phyloP scores from a whole-genome alignment of 768 basidiomycete genomes.

The Cystobasidium onofrii region DNA sequence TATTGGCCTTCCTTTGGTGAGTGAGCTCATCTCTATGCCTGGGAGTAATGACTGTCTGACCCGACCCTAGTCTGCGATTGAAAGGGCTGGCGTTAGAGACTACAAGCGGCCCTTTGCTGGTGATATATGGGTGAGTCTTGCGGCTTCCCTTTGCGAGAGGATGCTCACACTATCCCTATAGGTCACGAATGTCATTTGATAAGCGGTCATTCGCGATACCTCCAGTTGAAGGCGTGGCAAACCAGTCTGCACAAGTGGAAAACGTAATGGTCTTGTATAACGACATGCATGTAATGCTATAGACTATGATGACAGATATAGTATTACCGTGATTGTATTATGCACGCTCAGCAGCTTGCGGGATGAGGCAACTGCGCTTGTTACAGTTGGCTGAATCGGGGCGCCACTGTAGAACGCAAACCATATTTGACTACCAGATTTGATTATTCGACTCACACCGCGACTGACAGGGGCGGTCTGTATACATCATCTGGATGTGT shows the following conservation, averaged over 20 bases:
- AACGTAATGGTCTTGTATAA: neutral
- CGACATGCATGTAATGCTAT: neutral
- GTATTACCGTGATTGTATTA: no score
- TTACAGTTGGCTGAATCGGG: no score
- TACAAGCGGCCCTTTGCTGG: slow-evolving; percentile 15
- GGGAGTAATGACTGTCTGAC: neutral
- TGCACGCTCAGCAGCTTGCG: no score
- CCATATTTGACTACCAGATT: no score
- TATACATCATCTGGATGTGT: neutral
- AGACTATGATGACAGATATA: neutral
- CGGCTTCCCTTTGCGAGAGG: neutral
- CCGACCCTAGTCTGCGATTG: slow-evolving; percentile 5
- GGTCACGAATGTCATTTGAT: slow-evolving; percentile 7
- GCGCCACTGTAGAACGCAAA: no score
- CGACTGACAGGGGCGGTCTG: neutral
- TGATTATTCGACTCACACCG: neutral
- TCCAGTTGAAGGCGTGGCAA: neutral
- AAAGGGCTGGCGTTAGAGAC: slow-evolving; percentile 10
- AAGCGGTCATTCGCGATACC: neutral
- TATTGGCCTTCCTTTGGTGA: slow-evolving; percentile 12
- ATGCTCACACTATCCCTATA: neutral
- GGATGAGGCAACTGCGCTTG: no score
- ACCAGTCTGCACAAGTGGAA: neutral
- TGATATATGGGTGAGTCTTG: slow-evolving; percentile 13
- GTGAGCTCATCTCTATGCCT: neutral